Base-by-base conservation (phyloP, 352 stramenopile species). In the Globisporangium parvum region DNA sequence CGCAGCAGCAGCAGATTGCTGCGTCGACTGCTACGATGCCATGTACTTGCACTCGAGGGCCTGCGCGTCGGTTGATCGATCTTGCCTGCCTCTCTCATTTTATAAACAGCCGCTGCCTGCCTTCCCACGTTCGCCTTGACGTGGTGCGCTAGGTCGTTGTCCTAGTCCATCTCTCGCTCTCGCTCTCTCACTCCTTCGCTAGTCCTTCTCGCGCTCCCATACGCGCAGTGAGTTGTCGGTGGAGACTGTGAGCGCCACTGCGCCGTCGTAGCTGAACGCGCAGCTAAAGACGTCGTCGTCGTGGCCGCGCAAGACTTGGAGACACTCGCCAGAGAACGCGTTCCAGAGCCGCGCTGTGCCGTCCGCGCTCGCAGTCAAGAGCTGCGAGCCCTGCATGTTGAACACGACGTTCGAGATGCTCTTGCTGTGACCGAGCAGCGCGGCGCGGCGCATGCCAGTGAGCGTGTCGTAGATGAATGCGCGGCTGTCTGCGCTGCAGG, bases 401-500 rank as follows among this genome's bases (percentile, higher is more conserved):
- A 92, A 90, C 23, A 66, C 70, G 15, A 80, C 64, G 21, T 69
- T 77, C 52, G 63, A 71, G n/a, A 89, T 53, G 24, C 57, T 49
- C 15, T 77, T 77, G 2, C 48, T 69, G 56, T 92, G 81, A 11
- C 75, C 77, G 17, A 45, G 47, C n/a, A 88, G 57, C n/a, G 51
- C 55, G 6, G 66, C 75, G 47, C 77, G 66, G 18, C 64, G 55
- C 3, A 66, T 88, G 12, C 80, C 82, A 0, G 80, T 89, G 9
- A 90, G 66, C 5, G 80, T 84, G 49, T 90, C 79, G 57, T 92
- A 92, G 18, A 92, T 66, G 31, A 77, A 92, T 1, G 75, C 73
- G 10, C 60, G 62, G 3, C 79, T 76, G 33, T 89, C 76, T 12
- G 35, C 57, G 9, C 76, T 74, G 17, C 70, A 70, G 0, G 82